Conservation (phyloP, 352 stramenopile genomes). For the Phytophthora hybrid region DNA sequence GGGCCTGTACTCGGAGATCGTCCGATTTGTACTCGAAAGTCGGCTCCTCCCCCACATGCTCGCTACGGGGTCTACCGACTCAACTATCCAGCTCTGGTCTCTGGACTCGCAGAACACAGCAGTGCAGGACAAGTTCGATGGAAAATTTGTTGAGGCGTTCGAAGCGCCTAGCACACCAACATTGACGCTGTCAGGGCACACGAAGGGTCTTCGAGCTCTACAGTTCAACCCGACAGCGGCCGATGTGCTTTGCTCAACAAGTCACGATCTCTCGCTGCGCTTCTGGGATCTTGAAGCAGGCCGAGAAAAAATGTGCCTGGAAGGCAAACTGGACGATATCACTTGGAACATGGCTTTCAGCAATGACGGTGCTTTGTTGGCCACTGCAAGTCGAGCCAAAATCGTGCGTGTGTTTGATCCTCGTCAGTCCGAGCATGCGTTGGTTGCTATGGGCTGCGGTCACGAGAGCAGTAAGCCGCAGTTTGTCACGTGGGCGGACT, state of each 20-base stretch:
- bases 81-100: conserved; percentile 72
- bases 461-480: conserved; percentile 76
- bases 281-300: conserved; percentile 81
- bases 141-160: conserved; percentile 12
- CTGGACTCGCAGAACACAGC: conserved; percentile 26
- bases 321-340: conserved; percentile 74
- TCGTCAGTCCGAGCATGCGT: conserved; percentile 49
- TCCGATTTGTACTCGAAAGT: too few relatives aligned
- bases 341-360: conserved; percentile 83
- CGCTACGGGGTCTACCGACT: conserved; percentile 66
- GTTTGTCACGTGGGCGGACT: conserved; percentile 68
- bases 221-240: conserved; percentile 72
- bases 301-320: conserved; percentile 51
- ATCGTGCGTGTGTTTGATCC: conserved; percentile 83
- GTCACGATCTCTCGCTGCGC: conserved; percentile 65
- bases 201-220: conserved; percentile 61
- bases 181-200: conserved; percentile 56
- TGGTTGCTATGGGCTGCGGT: conserved; percentile 74
- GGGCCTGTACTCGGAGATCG: too few relatives aligned
- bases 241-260: conserved; percentile 70
- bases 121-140: too few relatives aligned
- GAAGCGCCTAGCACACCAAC: conserved; percentile 12
- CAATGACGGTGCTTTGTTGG: conserved; percentile 64
- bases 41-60: too few relatives aligned
- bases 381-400: conserved; percentile 73